Evolutionary conservation across 495 filamentous ascomycete genomes (phyloP), one percentile per base, ranked within the genome.

Genomic region (Physcia stellaris): DNA sequence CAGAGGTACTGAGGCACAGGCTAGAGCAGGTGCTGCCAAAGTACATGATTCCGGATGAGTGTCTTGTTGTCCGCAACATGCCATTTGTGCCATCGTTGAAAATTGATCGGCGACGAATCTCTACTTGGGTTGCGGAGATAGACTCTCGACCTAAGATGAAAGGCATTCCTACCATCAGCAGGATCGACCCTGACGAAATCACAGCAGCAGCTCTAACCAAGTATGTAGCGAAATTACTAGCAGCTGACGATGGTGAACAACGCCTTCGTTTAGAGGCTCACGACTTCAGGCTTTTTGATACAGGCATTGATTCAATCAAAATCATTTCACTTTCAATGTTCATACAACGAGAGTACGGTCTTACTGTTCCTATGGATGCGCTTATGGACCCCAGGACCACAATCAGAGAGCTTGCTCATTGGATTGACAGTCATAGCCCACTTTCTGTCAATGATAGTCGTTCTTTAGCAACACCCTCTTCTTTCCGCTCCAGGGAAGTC

Each of bases 21-120:
- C n/a, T 45, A 9, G 12, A 13, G 4, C 4, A 20, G 4, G 40
- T 24, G 17, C 22, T 59, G 3, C 58, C 62, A 4, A 23, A 19
- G 13, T 65, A 67, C 48, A 72, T 72, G 65, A 53, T 69, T 0
- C 68, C 65, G 0, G 40, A 39, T 0, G 16, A 60, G 16, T 63
- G 56, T n/a, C 22, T 70, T 6, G 52, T 57, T 6, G 50, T 70
- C 0, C 45, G 49, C 4, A 47, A 48, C 16, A 52, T 71, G 38
- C 67, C 68, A 10, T 42, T 59, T 7, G 56, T 52, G 0, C 40
- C 49, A 4, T 63, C 58, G 2, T 59, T 54, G 16, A 71, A 73
- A 41, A 45, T 62, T 4, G 60, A 71, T 39, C 43, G 63, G 15
- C 51, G 40, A 16, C 22, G 34, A 0, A 46, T 58, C 6, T 40